A percentile compares a stretch with the other conserved stretches of the same genome.
phyloP scores from a whole-genome alignment of 2,329 filamentous ascomycete genomes.

The Coleophoma cylindrospora region DNA sequence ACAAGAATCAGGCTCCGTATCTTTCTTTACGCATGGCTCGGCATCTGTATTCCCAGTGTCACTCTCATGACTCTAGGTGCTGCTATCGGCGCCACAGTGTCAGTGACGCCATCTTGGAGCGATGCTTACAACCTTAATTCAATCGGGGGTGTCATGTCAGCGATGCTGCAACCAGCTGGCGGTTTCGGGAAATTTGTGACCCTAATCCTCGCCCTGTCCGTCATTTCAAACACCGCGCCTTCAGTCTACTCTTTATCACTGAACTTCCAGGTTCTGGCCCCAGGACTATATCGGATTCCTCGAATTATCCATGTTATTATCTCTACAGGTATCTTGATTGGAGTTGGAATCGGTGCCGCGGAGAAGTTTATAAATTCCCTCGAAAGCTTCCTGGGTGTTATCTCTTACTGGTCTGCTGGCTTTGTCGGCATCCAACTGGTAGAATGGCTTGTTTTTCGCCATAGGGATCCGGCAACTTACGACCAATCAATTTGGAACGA shows the following conservation, averaged over 20 bases:
- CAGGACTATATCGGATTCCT: conserved; percentile 48
- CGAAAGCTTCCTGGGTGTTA: conserved; percentile 62
- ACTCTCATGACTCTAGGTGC: conserved; percentile 59
- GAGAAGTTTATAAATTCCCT: conserved; percentile 46
- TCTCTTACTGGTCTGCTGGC: conserved; percentile 67
- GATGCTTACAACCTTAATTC: conserved; percentile 45
- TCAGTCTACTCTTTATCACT: conserved; percentile 59
- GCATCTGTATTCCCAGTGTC: conserved; percentile 48
- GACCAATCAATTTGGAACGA: conserved; percentile 50
- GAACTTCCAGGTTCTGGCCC: conserved; percentile 59
- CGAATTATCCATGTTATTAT: conserved; percentile 53
- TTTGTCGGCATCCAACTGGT: conserved; percentile 59
- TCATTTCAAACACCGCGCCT: conserved; percentile 54
- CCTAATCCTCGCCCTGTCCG: conserved; percentile 49
- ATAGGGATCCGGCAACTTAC: conserved; percentile 45
- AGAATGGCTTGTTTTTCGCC: conserved; percentile 64
- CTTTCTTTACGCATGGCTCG: conserved; percentile 51
- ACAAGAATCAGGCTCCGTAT: conserved; percentile 27
- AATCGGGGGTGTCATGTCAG: conserved; percentile 53
- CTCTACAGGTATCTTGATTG: conserved; percentile 54
- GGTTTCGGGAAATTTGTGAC: conserved; percentile 59
- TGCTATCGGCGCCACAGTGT: conserved; percentile 56
- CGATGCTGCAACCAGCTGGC: conserved; percentile 52
- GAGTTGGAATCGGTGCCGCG: conserved; percentile 49
- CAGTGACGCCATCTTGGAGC: conserved; percentile 47